These are phyloP conservation scores for Talaromyces rugulosus DNA, from an alignment of 2,329 filamentous ascomycete species.

Conservation along the genomic window DNA sequence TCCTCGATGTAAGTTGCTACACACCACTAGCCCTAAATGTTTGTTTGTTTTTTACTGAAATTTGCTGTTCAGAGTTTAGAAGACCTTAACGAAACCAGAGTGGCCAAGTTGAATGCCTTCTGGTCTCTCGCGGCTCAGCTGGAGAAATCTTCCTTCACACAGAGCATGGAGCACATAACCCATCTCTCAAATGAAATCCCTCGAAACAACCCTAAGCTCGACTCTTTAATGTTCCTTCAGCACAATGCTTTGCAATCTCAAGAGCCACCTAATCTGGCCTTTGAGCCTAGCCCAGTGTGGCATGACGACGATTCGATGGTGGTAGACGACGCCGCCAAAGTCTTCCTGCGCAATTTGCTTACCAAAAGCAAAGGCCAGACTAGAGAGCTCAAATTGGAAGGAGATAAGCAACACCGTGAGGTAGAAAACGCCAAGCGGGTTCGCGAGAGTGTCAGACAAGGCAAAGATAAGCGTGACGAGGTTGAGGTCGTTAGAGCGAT, in stretches of 20 bases:
- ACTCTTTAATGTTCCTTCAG: conserved; percentile 96
- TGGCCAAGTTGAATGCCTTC: conserved; percentile 74
- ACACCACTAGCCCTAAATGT: conserved; percentile 1
- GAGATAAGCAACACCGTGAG: conserved; percentile 80
- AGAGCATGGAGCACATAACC: conserved; percentile 67
- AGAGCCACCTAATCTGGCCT: conserved; percentile 77
- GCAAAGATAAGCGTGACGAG: conserved; percentile 84
- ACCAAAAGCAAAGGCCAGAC: conserved; percentile 84
- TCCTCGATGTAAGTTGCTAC: conserved; percentile 68
- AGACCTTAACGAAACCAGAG: conserved; percentile 86
- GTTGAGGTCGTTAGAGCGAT: conserved; percentile 78
- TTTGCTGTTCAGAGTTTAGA: conserved; percentile 61
- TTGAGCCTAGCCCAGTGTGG: conserved; percentile 96
- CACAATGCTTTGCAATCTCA: conserved; percentile 82
- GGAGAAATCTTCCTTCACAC: conserved; percentile 72
- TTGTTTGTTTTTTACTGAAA: conserved; percentile 9
- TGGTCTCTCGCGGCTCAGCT: conserved; percentile 79
- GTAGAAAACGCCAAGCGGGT: conserved; percentile 71
- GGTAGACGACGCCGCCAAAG: conserved; percentile 78
- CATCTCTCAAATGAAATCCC: conserved; percentile 76
- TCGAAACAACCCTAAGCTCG: conserved; percentile 80
- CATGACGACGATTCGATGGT: conserved; percentile 87
- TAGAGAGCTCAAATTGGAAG: conserved; percentile 73
- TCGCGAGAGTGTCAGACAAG: conserved; percentile 73
- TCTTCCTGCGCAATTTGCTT: conserved; percentile 87